These are phyloP conservation scores for Cyclotella kingstonii DNA, from an alignment of 108 stramenopile species.

Conservation along the genomic window DNA sequence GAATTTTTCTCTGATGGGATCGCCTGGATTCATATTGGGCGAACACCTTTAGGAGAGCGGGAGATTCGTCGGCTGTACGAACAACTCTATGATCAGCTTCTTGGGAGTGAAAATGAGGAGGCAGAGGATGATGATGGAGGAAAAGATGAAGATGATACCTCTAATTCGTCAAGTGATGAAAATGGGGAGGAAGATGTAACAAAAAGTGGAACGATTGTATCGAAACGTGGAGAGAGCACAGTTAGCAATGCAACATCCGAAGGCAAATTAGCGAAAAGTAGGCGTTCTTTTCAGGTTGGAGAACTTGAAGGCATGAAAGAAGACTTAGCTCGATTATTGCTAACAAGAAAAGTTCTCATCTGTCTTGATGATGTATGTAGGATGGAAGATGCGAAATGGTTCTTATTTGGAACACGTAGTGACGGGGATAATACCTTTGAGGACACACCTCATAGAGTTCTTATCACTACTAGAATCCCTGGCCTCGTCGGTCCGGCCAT, in stretches of 20 bases:
- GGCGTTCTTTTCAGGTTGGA: conserved; percentile 75
- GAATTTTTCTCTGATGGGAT: conserved; percentile 90
- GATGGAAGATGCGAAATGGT: conserved; percentile 89
- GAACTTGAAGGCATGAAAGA: conserved; percentile 87
- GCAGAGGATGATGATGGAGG: conserved; percentile 34
- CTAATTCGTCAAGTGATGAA: conserved; percentile 22
- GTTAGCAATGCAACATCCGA: conserved; percentile 10
- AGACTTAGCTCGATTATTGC: conserved; percentile 62
- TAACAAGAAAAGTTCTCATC: conserved; percentile 64
- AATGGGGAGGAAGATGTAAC: conserved; percentile 11
- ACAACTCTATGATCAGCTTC: conserved; percentile 75
- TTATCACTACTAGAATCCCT: conserved; percentile 79
- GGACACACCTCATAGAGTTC: conserved; percentile 57
- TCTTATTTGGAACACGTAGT: conserved; percentile 64
- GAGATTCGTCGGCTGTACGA: conserved; percentile 84
- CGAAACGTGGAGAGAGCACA: conserved; percentile 6
- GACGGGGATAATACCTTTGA: conserved; percentile 42
- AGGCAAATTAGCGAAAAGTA: conserved; percentile 54
- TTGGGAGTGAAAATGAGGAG: conserved; percentile 59
- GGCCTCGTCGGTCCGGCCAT: conserved; percentile 66
- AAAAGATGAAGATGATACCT: conserved; percentile 40
- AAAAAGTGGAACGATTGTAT: not conserved
- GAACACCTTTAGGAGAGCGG: conserved; percentile 67
- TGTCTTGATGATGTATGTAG: conserved; percentile 86
- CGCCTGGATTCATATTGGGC: conserved; percentile 81